Conservation (phyloP, 2,329 filamentous ascomycete genomes). For the Zasmidium citrigriseum region DNA sequence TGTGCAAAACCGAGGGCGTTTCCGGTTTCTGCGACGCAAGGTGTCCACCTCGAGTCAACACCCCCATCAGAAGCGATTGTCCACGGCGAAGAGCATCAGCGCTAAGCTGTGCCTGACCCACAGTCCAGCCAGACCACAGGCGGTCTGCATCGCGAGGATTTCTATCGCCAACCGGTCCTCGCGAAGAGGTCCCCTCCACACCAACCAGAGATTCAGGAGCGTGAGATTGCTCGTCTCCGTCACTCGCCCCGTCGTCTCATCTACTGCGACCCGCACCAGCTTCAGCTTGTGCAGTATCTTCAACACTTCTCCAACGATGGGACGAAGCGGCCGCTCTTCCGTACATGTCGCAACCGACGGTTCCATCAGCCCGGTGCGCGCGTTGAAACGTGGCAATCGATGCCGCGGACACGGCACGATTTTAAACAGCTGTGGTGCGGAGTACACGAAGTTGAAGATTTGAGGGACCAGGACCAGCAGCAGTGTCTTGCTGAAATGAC, state of each 20-base stretch:
- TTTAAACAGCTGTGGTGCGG: constrained; percentile 85
- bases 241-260: constrained; percentile 66
- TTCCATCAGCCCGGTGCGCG: constrained; percentile 79
- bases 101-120: constrained; percentile 85
- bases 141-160: constrained; percentile 75
- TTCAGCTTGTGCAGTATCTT: constrained; percentile 68
- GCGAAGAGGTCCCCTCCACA: constrained; percentile 88
- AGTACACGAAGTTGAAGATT: constrained; percentile 96
- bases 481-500: constrained; percentile 97
- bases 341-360: constrained; percentile 76
- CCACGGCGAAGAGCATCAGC: constrained; percentile 82
- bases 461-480: constrained; percentile 89
- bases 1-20: constrained; percentile 2
- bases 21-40: constrained; percentile 19
- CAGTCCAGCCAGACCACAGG: constrained; percentile 76
- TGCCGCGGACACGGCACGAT: constrained; percentile 91
- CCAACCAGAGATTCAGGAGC: constrained; percentile 91
- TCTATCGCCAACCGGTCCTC: constrained; percentile 82
- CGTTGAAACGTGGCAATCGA: constrained; percentile 85
- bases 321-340: constrained; percentile 64
- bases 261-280: constrained; percentile 67
- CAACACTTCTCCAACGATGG: constrained; percentile 63
- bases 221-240: constrained; percentile 87
- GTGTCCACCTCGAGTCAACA: constrained; percentile 8
- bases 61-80: constrained; percentile 59